A percentile compares a stretch with the other conserved stretches of the same genome.
Evolutionary conservation across 148 eudicot genomes (phyloP).

Genomic region (Dianthus caryophyllus): DNA sequence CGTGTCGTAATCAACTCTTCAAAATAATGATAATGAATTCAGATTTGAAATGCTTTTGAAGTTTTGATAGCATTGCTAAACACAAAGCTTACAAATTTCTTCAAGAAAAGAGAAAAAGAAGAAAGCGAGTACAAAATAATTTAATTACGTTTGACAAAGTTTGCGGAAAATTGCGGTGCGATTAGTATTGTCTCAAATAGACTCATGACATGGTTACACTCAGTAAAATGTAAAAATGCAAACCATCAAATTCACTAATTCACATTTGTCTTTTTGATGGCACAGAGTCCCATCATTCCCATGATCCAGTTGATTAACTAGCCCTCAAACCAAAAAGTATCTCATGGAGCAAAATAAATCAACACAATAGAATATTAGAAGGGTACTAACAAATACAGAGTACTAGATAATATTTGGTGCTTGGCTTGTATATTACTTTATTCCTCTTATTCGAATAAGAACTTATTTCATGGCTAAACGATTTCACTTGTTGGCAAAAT

Average conservation of each 20-base stretch:
- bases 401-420: too few species aligned
- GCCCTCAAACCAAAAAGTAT: background rate
- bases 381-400: too few species aligned
- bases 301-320: background rate
- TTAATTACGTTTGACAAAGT: background rate
- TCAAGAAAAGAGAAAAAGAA: background rate
- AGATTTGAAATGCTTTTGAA: slow-evolving; percentile 7
- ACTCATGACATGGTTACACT: background rate
- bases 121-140: background rate
- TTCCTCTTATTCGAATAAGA: background rate
- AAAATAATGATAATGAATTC: slow-evolving; percentile 12
- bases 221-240: background rate
- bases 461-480: slow-evolving; percentile 1
- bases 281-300: background rate
- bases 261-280: too few species aligned
- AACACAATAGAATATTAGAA: background rate
- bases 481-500: background rate
- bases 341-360: background rate
- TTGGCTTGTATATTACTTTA: too few species aligned
- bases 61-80: slow-evolving; percentile 4
- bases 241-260: background rate
- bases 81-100: background rate
- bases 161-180: background rate
- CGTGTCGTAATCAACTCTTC: slow-evolving; percentile 48
- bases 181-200: background rate